Percentiles rank a stretch among this genome's conserved stretches.
These are phyloP conservation scores for Aspergillus conjunctus DNA, from an alignment of 495 filamentous ascomycete species.

Conservation along the genomic window DNA sequence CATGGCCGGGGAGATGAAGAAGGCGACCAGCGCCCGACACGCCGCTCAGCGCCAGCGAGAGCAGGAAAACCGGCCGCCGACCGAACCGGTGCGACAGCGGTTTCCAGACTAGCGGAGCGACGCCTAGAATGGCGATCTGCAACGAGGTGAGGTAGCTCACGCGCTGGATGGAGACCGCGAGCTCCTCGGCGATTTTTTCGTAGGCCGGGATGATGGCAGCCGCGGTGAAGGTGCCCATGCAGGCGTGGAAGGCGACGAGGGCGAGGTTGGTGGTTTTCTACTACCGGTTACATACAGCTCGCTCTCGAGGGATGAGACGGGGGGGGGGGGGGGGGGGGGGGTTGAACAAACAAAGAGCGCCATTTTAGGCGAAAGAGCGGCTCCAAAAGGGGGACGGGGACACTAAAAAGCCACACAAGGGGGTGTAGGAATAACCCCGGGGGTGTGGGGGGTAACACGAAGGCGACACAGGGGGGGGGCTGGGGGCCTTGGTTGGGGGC, in stretches of 20 bases:
- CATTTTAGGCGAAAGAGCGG: too few relatives aligned
- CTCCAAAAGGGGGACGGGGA: neutral
- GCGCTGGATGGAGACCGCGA: constrained; percentile 45
- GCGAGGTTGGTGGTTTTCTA: constrained; percentile 56
- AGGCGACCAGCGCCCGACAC: constrained; percentile 52
- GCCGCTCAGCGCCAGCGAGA: constrained; percentile 49
- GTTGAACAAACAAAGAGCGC: too few relatives aligned
- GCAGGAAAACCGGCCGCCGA: constrained; percentile 52
- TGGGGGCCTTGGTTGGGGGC: too few relatives aligned
- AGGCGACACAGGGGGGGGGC: too few relatives aligned
- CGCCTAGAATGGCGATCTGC: constrained; percentile 55
- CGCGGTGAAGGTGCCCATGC: constrained; percentile 59
- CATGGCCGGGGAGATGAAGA: constrained; percentile 57
- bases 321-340: too few relatives aligned
- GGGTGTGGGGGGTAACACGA: too few relatives aligned
- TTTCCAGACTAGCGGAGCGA: constrained; percentile 56
- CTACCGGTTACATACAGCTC: too few relatives aligned
- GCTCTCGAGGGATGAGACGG: too few relatives aligned
- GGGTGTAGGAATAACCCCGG: too few relatives aligned
- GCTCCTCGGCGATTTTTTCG: constrained; percentile 45
- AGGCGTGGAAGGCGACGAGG: constrained; percentile 58
- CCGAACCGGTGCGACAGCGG: constrained; percentile 58
- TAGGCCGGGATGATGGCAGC: constrained; percentile 57
- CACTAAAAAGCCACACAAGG: too few relatives aligned
- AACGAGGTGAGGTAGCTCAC: constrained; percentile 55